Evolutionary conservation across 805 yeast species (phyloP), one percentile per base, ranked within the genome.

Genomic region (Myxozyma nipponensis): DNA sequence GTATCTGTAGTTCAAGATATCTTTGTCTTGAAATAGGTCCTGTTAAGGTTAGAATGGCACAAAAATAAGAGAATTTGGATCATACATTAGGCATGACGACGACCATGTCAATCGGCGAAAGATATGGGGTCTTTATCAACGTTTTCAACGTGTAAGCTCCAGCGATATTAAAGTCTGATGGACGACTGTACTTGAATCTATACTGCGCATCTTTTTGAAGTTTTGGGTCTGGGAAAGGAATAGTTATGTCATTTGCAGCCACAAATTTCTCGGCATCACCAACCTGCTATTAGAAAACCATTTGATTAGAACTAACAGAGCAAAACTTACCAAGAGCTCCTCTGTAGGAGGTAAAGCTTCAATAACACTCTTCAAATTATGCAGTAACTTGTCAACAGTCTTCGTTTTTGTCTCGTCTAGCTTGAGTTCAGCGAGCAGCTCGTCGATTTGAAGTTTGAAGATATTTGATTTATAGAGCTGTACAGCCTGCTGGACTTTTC

Each of bases 361-460:
- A 32, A 90, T 78, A 21, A 83, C 66, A 47, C 79, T 86, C 59
- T 87, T 82, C 28, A 89, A 65, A 63, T 83, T 77, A 64, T 84
- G 95, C 40, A 89, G 72, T 44, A 83, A 84, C 54, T 81, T 83
- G 64, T 87, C 95, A 49, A 87, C 79, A 43, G 75, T 72, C 44
- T 77, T 65, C 39, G 84, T 77, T 62, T 83, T 82, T 17, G 78
- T 68, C 18, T 86, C 91, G 61, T 85, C 85, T 37, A 90, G 67
- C 60, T 80, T 78, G 37, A 91, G 78, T 67, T 91, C 98, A 59
- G 80, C 78, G 60, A 93, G 72, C 37, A 93, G 72, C 65, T 90
- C 98, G 69, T 90, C 98, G 54, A 93, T 89, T 71, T 93, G 96
- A 50, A 93, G 70, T 67, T 93, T 93, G 81, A 93, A 91, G 48